Evolutionary conservation across 345 rosid genomes (phyloP).

Genomic region (Fremontodendron californicum): DNA sequence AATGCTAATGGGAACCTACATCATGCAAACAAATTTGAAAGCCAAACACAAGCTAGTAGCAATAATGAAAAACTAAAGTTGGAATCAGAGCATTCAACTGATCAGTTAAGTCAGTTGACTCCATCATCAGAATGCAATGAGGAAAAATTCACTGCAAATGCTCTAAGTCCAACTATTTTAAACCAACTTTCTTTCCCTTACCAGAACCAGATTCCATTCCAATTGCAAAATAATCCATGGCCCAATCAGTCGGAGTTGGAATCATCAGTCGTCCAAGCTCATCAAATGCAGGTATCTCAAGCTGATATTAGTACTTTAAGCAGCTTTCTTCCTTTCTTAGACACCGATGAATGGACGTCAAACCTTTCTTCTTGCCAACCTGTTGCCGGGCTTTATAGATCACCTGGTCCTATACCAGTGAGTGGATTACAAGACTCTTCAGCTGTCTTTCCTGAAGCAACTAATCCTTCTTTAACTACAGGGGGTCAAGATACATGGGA

Average conservation of each 20-base stretch:
- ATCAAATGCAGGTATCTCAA: constrained; percentile 41
- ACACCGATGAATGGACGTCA: constrained; percentile 61
- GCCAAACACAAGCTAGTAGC: constrained; percentile 26
- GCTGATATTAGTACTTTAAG: constrained; percentile 37
- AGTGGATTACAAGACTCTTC: constrained; percentile 56
- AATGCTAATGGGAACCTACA: constrained; percentile 32
- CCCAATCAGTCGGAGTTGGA: constrained; percentile 37
- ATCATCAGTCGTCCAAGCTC: constrained; percentile 30
- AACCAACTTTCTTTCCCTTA: constrained; percentile 31
- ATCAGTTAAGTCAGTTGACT: constrained; percentile 43
- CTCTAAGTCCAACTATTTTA: constrained; percentile 20
- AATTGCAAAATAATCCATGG: constrained; percentile 39
- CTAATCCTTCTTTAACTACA: constrained; percentile 41
- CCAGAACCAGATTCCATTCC: constrained; percentile 40
- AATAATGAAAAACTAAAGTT: constrained; percentile 34
- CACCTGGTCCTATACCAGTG: constrained; percentile 38
- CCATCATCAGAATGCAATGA: constrained; percentile 33
- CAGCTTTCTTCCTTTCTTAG: constrained; percentile 48
- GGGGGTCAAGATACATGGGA: constrained; percentile 70
- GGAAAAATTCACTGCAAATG: constrained; percentile 31
- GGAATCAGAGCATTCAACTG: constrained; percentile 45
- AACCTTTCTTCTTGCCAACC: constrained; percentile 45
- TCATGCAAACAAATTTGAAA: constrained; percentile 36
- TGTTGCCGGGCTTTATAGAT: constrained; percentile 41
- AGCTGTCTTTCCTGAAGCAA: constrained; percentile 35